Evolutionary conservation across 2,329 filamentous ascomycete species (phyloP).

Genomic region (Hypoxylon sp.): DNA sequence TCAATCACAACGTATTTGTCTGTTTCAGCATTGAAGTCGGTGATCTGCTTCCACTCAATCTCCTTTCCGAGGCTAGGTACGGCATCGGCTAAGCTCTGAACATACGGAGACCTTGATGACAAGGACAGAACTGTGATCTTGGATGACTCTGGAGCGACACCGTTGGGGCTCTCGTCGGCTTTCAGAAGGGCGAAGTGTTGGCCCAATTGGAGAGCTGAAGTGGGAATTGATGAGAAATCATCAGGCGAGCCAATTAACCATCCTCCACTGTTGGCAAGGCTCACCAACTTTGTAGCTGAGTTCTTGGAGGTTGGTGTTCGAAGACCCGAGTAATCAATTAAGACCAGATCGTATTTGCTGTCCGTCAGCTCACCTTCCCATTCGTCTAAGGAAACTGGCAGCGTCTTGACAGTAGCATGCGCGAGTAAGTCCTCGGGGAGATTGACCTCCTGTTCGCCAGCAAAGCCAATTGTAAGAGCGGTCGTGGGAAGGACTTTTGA

Average conservation of each 20-base stretch:
- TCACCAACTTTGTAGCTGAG: neutral
- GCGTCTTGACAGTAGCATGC: conserved; percentile 2
- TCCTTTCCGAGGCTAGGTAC: neutral
- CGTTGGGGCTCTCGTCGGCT: neutral
- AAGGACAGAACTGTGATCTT: conserved; percentile 2
- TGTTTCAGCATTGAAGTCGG: conserved; percentile 18
- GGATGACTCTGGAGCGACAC: conserved; percentile 12
- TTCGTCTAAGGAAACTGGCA: neutral
- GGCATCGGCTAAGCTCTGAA: conserved; percentile 4
- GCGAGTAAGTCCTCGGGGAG: conserved; percentile 10
- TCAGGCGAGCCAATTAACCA: conserved; percentile 41
- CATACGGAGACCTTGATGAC: neutral
- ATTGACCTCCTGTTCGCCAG: conserved; percentile 10
- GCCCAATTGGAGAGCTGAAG: conserved; percentile 19
- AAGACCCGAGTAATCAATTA: conserved; percentile 9
- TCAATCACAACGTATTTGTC: conserved; percentile 42
- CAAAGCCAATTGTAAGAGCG: conserved; percentile 19
- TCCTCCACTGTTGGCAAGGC: conserved; percentile 28
- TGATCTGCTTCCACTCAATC: conserved; percentile 20
- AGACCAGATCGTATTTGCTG: conserved; percentile 16
- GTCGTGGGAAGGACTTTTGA: conserved; percentile 1
- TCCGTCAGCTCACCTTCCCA: conserved; percentile 7
- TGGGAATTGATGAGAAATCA: conserved; percentile 10
- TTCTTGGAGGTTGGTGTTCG: neutral
- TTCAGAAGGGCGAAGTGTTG: conserved; percentile 35